Conservation (phyloP, 2,329 filamentous ascomycete genomes). For the Cladophialophora bantiana region DNA sequence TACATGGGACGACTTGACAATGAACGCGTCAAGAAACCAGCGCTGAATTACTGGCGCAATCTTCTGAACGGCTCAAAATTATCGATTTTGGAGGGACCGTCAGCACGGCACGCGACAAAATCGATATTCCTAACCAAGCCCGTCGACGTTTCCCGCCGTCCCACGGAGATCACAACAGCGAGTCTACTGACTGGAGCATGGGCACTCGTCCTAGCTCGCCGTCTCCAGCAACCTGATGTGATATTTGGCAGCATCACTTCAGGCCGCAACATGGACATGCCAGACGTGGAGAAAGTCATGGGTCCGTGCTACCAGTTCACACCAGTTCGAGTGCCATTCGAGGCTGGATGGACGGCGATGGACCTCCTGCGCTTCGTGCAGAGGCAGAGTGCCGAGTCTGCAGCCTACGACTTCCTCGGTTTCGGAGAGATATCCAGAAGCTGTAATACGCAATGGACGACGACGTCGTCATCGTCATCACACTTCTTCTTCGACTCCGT, state of each 20-base stretch:
- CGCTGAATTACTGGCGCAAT: conserved; percentile 63
- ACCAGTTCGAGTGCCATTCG: conserved; percentile 68
- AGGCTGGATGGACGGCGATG: conserved; percentile 57
- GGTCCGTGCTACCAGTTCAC: conserved; percentile 74
- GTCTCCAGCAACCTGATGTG: conserved; percentile 62
- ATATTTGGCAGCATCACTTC: conserved; percentile 71
- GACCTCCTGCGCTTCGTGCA: conserved; percentile 64
- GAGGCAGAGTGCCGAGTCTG: conserved; percentile 63
- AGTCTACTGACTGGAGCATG: conserved; percentile 71
- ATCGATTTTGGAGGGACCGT: conserved; percentile 7
- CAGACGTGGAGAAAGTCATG: conserved; percentile 63
- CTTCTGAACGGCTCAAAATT: conserved; percentile 57
- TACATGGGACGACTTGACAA: conserved; percentile 52
- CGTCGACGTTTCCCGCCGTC: conserved; percentile 53
- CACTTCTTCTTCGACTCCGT: conserved; percentile 61
- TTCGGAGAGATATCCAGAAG: conserved; percentile 60
- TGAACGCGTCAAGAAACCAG: conserved; percentile 52
- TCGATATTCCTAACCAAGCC: conserved; percentile 24
- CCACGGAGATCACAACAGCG: conserved; percentile 66
- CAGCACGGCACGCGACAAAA: conserved; percentile 4
- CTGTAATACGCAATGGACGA: conserved; percentile 58
- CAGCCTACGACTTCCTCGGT: conserved; percentile 63
- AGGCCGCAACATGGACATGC: conserved; percentile 66
- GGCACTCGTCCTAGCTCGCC: conserved; percentile 67
- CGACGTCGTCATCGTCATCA: conserved; percentile 36